Conservation (phyloP, 441 rosid species). For the Biscutella auriculata region DNA sequence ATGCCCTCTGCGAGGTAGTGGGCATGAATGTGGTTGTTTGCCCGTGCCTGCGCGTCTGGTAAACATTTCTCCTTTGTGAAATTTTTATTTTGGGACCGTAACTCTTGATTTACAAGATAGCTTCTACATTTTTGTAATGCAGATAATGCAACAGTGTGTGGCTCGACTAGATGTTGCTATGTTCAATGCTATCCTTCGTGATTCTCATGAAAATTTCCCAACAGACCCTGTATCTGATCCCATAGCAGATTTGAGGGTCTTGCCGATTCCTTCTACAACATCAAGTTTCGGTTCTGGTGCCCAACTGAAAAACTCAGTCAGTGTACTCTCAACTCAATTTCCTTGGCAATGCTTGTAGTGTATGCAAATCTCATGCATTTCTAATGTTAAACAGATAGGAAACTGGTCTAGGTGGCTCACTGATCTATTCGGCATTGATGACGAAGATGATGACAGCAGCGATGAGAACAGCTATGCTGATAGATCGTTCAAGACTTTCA, state of each 20-base stretch:
- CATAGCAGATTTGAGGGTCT: slow-evolving; percentile 65
- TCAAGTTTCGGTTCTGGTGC: slow-evolving; percentile 96
- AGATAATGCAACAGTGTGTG: slow-evolving; percentile 96
- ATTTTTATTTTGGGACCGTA: neutral
- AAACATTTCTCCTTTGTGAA: slow-evolving; percentile 5
- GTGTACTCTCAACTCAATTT: slow-evolving; percentile 19
- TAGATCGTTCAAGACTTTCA: slow-evolving; percentile 55
- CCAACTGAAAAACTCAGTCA: slow-evolving; percentile 76
- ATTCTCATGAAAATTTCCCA: slow-evolving; percentile 77
- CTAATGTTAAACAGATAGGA: slow-evolving; percentile 50
- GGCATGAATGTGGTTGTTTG: slow-evolving; percentile 91
- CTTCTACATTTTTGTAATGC: slow-evolving; percentile 3
- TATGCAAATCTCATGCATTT: slow-evolving; percentile 2
- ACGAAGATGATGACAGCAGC: slow-evolving; percentile 34
- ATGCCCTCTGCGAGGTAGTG: slow-evolving; percentile 88
- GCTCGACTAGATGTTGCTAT: slow-evolving; percentile 88
- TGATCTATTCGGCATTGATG: slow-evolving; percentile 75
- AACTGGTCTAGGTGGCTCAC: slow-evolving; percentile 97
- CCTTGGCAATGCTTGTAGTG: neutral
- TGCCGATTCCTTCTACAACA: slow-evolving; percentile 72
- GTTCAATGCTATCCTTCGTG: slow-evolving; percentile 96
- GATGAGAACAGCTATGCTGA: slow-evolving; percentile 31
- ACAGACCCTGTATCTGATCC: slow-evolving; percentile 98
- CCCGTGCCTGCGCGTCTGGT: slow-evolving; percentile 75
- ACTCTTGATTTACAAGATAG: neutral